Conservation (phyloP, 2,329 filamentous ascomycete species). For the Pseudogymnoascus sp. region DNA sequence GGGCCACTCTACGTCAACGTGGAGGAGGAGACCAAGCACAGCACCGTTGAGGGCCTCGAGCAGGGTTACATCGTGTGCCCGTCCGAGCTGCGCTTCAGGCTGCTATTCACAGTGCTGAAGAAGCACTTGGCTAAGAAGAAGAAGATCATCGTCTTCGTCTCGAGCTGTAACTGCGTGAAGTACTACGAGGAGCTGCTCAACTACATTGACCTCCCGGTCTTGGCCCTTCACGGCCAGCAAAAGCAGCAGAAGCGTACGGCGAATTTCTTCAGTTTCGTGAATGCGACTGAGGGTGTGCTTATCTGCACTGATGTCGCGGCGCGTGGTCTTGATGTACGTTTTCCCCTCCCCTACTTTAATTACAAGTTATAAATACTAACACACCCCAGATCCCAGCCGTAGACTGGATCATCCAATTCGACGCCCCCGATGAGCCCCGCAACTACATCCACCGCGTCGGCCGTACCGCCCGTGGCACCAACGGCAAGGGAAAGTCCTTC, state of each 20-base stretch:
- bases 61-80: slow-evolving; percentile 95
- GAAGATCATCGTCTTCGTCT: slow-evolving; percentile 97
- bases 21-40: slow-evolving; percentile 79
- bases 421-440: slow-evolving; percentile 81
- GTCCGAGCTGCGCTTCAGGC: slow-evolving; percentile 83
- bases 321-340: slow-evolving; percentile 72
- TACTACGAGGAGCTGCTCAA: slow-evolving; percentile 94
- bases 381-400: slow-evolving; percentile 68
- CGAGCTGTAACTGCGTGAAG: slow-evolving; percentile 85
- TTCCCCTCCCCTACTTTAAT: background rate
- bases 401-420: slow-evolving; percentile 94
- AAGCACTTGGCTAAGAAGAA: slow-evolving; percentile 70
- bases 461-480: slow-evolving; percentile 78
- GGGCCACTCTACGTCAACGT: slow-evolving; percentile 97
- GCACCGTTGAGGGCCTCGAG: slow-evolving; percentile 86
- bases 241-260: slow-evolving; percentile 99
- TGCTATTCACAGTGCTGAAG: slow-evolving; percentile 92
- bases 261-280: slow-evolving; percentile 94
- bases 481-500: slow-evolving; percentile 76
- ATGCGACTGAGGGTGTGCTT: slow-evolving; percentile 74
- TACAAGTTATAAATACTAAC: slow-evolving; percentile 15
- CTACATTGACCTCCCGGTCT: slow-evolving; percentile 88
- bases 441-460: slow-evolving; percentile 96
- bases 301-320: slow-evolving; percentile 97
- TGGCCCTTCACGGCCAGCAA: slow-evolving; percentile 86